Evolutionary conservation across 177 flowering plant species (phyloP).

Genomic region (Tripterygium wilfordii): DNA sequence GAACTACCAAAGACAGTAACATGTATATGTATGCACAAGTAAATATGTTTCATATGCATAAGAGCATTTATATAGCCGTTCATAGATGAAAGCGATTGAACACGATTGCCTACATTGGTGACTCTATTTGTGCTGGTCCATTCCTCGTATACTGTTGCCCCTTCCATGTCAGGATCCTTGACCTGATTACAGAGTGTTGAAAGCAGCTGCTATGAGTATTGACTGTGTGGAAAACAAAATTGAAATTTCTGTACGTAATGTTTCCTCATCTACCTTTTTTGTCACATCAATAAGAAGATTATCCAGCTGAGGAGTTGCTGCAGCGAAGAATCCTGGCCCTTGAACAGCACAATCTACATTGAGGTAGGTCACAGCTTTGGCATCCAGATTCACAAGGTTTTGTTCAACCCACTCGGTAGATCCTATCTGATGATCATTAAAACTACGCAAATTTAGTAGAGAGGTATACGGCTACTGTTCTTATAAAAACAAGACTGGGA

Average conservation of each 20-base stretch:
- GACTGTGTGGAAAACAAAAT: background rate
- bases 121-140: slow-evolving; percentile 47
- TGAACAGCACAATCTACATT: slow-evolving; percentile 99
- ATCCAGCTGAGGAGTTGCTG: slow-evolving; percentile 92
- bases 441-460: background rate
- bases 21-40: no score
- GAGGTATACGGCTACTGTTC: no score
- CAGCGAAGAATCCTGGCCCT: slow-evolving; percentile 86
- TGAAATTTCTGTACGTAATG: background rate
- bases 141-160: slow-evolving; percentile 39
- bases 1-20: no score
- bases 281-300: slow-evolving; percentile 67
- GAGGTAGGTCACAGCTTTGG: slow-evolving; percentile 85
- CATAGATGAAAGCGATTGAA: no score
- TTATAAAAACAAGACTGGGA: background rate
- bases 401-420: slow-evolving; percentile 99
- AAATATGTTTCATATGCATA: no score
- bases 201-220: background rate
- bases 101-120: slow-evolving; percentile 32
- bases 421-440: slow-evolving; percentile 56
- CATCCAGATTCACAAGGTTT: slow-evolving; percentile 62
- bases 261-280: slow-evolving; percentile 49
- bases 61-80: no score
- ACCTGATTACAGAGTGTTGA: slow-evolving; percentile 36
- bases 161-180: slow-evolving; percentile 70